Conservation (phyloP, 2,329 filamentous ascomycete genomes). For the Setomelanomma holmii region DNA sequence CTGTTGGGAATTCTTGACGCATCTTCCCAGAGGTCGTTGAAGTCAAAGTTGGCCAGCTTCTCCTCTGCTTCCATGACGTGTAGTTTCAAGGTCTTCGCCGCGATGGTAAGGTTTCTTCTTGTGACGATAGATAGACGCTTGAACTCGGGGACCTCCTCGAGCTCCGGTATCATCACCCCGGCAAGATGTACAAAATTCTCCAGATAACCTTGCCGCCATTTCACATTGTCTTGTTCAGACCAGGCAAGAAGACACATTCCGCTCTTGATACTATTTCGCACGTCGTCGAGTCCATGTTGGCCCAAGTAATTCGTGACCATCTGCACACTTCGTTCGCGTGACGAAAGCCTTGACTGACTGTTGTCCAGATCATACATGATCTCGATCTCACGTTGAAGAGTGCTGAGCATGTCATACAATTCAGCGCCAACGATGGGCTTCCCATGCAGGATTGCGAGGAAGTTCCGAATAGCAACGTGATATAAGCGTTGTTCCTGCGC, state of each 20-base stretch:
- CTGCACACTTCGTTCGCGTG: conserved; percentile 58
- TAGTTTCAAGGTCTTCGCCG: conserved; percentile 67
- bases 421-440: conserved; percentile 71
- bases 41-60: conserved; percentile 66
- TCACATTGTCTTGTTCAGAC: conserved; percentile 67
- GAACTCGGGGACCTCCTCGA: conserved; percentile 64
- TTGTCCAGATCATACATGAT: conserved; percentile 59
- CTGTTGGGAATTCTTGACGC: conserved; percentile 39
- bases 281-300: conserved; percentile 67
- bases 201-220: conserved; percentile 71
- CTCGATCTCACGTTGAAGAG: conserved; percentile 67
- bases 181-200: conserved; percentile 72
- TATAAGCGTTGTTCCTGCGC: conserved; percentile 61
- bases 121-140: conserved; percentile 67
- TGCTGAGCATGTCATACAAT: conserved; percentile 67
- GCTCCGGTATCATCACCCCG: conserved; percentile 60
- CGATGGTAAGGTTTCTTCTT: conserved; percentile 67
- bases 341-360: conserved; percentile 29
- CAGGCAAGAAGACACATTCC: conserved; percentile 70
- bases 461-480: conserved; percentile 72
- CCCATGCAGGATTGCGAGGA: conserved; percentile 70
- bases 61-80: conserved; percentile 69
- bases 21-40: conserved; percentile 65
- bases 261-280: conserved; percentile 65
- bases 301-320: conserved; percentile 69